phyloP scores from a whole-genome alignment of 208 protist species.

The Leishmania arabica region DNA sequence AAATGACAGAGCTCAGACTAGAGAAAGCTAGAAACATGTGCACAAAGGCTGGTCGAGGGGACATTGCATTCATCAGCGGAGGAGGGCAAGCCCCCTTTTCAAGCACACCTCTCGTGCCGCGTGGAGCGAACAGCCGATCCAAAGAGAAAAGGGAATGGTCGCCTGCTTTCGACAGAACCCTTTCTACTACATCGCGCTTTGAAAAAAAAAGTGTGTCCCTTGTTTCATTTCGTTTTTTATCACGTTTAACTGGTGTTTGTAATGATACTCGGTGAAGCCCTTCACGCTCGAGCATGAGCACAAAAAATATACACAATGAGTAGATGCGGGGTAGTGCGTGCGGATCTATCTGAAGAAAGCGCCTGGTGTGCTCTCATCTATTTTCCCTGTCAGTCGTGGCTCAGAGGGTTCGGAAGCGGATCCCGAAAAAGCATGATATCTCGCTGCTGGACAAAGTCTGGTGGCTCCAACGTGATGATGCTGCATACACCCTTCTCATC shows the following conservation, averaged over 20 bases:
- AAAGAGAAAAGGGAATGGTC: background rate
- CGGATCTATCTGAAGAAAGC: background rate
- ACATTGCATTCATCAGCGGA: background rate
- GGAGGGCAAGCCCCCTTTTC: background rate
- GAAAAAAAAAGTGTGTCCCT: too few species aligned
- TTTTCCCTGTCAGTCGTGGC: constrained; percentile 12
- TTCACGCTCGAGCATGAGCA: background rate
- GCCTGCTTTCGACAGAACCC: too few species aligned
- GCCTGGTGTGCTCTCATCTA: background rate
- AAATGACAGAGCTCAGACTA: background rate
- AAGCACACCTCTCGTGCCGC: background rate
- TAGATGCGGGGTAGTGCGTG: background rate
- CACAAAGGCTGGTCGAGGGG: background rate
- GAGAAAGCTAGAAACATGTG: background rate
- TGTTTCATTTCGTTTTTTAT: background rate
- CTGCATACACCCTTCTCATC: constrained; percentile 96
- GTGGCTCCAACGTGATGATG: constrained; percentile 92
- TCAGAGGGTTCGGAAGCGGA: constrained; percentile 29
- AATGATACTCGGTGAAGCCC: background rate
- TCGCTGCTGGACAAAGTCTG: constrained; percentile 72
- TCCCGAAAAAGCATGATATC: constrained; percentile 68
- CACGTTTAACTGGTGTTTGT: background rate
- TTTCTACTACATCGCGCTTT: too few species aligned
- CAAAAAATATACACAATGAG: background rate
- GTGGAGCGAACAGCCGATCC: background rate